phyloP scores from a whole-genome alignment of 768 basidiomycete genomes.

The Pleurotus tuoliensis region DNA sequence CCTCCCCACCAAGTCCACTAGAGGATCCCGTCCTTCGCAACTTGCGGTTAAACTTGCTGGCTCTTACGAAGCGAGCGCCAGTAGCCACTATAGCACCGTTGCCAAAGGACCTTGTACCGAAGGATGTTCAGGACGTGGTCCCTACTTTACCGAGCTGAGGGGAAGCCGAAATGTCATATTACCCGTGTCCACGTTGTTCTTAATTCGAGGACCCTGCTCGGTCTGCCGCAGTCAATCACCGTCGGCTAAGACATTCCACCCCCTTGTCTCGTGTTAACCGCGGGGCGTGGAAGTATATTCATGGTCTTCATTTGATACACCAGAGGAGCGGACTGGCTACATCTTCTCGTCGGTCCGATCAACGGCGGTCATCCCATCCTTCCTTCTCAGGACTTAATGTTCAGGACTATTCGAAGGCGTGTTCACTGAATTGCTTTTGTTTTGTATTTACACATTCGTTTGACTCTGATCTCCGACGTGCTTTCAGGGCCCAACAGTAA shows the following conservation, averaged over 20 bases:
- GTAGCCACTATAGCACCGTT: constrained; percentile 64
- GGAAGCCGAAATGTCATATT: neutral
- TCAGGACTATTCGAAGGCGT: neutral
- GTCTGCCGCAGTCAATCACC: too few species aligned
- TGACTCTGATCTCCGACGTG: neutral
- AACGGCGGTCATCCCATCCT: neutral
- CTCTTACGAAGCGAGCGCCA: constrained; percentile 75
- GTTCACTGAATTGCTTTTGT: too few species aligned
- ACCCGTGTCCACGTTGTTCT: too few species aligned
- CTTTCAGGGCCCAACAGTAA: neutral
- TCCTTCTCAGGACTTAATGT: neutral
- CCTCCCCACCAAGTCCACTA: constrained; percentile 5
- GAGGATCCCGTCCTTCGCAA: constrained; percentile 54
- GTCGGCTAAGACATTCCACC: too few species aligned
- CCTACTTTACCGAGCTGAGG: constrained; percentile 36
- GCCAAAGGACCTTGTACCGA: constrained; percentile 62
- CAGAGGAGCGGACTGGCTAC: too few species aligned
- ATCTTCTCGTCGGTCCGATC: neutral
- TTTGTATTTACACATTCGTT: too few species aligned
- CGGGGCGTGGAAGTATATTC: too few species aligned
- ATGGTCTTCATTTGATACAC: too few species aligned
- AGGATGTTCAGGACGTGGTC: constrained; percentile 59
- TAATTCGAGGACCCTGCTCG: too few species aligned
- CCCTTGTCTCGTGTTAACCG: too few species aligned
- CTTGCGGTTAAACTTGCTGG: constrained; percentile 69